Evolutionary conservation across 768 basidiomycete species (phyloP), one percentile per base, ranked within the genome.

Genomic region (Russula sp.): DNA sequence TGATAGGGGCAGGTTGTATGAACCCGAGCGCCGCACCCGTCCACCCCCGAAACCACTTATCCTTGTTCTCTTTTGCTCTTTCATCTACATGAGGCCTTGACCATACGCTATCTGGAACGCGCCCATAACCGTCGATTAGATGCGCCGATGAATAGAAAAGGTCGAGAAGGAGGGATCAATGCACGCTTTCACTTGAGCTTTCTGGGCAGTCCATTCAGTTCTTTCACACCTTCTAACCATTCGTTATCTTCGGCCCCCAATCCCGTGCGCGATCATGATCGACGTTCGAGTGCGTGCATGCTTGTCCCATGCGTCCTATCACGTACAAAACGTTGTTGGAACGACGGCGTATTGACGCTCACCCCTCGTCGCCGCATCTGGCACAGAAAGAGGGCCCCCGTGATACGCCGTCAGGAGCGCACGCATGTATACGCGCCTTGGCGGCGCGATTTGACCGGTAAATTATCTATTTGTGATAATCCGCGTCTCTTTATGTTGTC

Each of bases 101-200:
- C 44, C 27, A 47, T 56, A 63, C 44, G 62, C 57, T 47, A 53
- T 63, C 51, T 47, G 44, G 47, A 50, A 63, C 6, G 57, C 57
- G 42, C 37, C 45, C 11, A 18, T 14, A 4, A 18, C 53, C 18
- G 32, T 44, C 11, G 45, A 48, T 37, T 54, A 11, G 45, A 61
- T 55, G 59, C 45, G 53, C 45, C 22, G 35, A 54, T 31, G 35
- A n/a, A 55, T 40, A 14, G 39, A 57, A 51, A 35, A 42, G 22
- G 27, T 37, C 47, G 55, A 56, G 55, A 20, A 52, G 37, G n/a
- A 27, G 22, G 56, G 8, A 7, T 20, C 34, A n/a, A 31, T 31
- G 53, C 44, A 53, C 51, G 49, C 45, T 9, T 39, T 53, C 51
- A 35, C 51, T 57, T 32, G 22, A 40, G 50, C 44, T n/a, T 57